A percentile compares a stretch with the other conserved stretches of the same genome.
Evolutionary conservation across 2,329 filamentous ascomycete genomes (phyloP).

Genomic region (Apiospora saccharicola): DNA sequence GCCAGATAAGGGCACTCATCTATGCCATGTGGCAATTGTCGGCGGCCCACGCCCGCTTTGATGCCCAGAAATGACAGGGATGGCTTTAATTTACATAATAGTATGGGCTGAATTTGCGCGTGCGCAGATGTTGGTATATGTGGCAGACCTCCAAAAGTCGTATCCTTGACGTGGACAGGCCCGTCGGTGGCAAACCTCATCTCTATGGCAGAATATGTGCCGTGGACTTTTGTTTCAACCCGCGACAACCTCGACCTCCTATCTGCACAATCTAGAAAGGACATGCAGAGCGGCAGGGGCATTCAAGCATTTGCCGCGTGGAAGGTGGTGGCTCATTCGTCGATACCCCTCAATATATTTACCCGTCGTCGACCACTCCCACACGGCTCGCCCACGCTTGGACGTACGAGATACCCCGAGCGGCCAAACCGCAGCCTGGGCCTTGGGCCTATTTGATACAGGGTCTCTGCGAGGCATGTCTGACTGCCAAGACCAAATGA

Average conservation of each 20-base stretch:
- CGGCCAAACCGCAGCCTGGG: too few relatives aligned
- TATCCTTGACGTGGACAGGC: background rate
- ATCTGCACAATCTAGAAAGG: background rate
- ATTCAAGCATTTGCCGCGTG: too few relatives aligned
- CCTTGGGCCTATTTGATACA: too few relatives aligned
- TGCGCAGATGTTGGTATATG: background rate
- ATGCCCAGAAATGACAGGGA: background rate
- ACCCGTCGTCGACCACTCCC: background rate
- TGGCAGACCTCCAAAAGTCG: background rate
- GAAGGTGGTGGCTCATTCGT: background rate
- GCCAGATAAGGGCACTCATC: background rate
- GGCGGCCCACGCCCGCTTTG: background rate
- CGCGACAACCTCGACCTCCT: background rate
- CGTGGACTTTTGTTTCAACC: background rate
- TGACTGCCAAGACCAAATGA: too few relatives aligned
- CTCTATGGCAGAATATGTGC: background rate
- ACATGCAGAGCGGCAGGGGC: background rate
- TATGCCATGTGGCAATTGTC: background rate
- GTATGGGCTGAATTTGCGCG: background rate
- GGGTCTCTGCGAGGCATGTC: too few relatives aligned
- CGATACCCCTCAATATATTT: slow-evolving; percentile 1
- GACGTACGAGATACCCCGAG: background rate
- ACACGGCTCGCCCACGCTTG: background rate
- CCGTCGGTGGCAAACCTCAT: background rate
- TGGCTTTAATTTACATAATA: background rate